phyloP scores from a whole-genome alignment of 192 early-diverging fungal genomes.

The Thamnidium elegans region DNA sequence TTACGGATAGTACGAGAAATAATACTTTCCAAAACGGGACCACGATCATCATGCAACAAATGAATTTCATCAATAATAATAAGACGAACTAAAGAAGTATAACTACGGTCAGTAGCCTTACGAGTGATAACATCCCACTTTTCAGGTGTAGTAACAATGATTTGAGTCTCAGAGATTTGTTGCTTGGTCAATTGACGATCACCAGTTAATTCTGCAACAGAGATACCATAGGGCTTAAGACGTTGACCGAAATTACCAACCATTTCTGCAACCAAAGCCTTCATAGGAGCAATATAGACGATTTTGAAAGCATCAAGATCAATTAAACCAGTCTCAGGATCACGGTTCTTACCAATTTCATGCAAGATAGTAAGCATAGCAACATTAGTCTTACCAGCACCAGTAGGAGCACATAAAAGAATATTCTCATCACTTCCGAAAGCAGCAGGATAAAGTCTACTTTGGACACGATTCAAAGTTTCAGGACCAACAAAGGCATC shows the following conservation, averaged over 20 bases:
- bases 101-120: slow-evolving; percentile 95
- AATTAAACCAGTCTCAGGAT: slow-evolving; percentile 69
- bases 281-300: slow-evolving; percentile 99
- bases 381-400: slow-evolving; percentile 98
- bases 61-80: slow-evolving; percentile 98
- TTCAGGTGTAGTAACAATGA: slow-evolving; percentile 98
- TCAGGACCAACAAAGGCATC: slow-evolving; percentile 58
- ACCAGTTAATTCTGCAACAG: slow-evolving; percentile 95
- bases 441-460: slow-evolving; percentile 80
- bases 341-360: slow-evolving; percentile 78
- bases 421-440: slow-evolving; percentile 90
- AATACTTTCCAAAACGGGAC: slow-evolving; percentile 92
- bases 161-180: slow-evolving; percentile 93
- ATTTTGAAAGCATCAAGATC: slow-evolving; percentile 90
- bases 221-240: slow-evolving; percentile 74
- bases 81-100: slow-evolving; percentile 69
- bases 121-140: slow-evolving; percentile 99
- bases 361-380: slow-evolving; percentile 95
- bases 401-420: slow-evolving; percentile 97
- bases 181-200: slow-evolving; percentile 96
- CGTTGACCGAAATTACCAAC: slow-evolving; percentile 83
- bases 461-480: slow-evolving; percentile 89
- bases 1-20: slow-evolving; percentile 81
- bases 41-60: slow-evolving; percentile 94
- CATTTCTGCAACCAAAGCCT: slow-evolving; percentile 98